A percentile compares a stretch with the other conserved stretches of the same genome.
phyloP scores from a whole-genome alignment of 2,329 filamentous ascomycete genomes.

The Calonectria fujianensis region DNA sequence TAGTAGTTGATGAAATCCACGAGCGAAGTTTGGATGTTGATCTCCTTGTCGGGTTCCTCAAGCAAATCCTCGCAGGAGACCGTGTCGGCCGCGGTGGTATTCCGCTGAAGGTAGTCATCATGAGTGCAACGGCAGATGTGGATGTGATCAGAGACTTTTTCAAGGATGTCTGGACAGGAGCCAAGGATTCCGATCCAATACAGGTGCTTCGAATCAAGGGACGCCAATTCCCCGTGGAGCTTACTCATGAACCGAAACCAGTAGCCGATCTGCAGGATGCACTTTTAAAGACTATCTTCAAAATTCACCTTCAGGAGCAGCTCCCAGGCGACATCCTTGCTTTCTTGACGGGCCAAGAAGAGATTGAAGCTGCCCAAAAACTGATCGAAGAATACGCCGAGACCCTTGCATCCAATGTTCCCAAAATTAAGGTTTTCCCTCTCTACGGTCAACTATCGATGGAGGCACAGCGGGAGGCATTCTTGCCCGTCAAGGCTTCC shows the following conservation, averaged over 20 bases:
- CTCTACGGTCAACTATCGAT: slow-evolving; percentile 94
- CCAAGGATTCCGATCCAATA: slow-evolving; percentile 51
- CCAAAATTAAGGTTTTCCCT: slow-evolving; percentile 83
- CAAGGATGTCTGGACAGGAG: slow-evolving; percentile 56
- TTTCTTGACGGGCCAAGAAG: slow-evolving; percentile 94
- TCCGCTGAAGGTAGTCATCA: slow-evolving; percentile 91
- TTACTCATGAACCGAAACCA: slow-evolving; percentile 83
- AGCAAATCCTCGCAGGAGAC: slow-evolving; percentile 80
- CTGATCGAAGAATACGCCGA: slow-evolving; percentile 87
- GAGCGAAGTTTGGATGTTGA: slow-evolving; percentile 97
- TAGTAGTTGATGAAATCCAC: slow-evolving; percentile 97
- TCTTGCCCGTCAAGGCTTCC: slow-evolving; percentile 82
- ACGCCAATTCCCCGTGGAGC: slow-evolving; percentile 89
- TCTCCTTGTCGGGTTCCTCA: slow-evolving; percentile 90
- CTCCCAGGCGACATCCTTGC: slow-evolving; percentile 96
- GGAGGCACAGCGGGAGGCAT: slow-evolving; percentile 89
- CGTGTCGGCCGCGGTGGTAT: slow-evolving; percentile 80
- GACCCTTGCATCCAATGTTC: slow-evolving; percentile 83
- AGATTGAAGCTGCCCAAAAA: slow-evolving; percentile 88
- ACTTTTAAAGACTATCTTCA: slow-evolving; percentile 87
- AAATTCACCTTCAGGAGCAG: slow-evolving; percentile 90
- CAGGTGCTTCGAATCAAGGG: slow-evolving; percentile 83
- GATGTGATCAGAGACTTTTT: slow-evolving; percentile 88
- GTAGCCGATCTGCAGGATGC: slow-evolving; percentile 89
- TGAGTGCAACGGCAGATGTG: slow-evolving; percentile 97